phyloP scores from a whole-genome alignment of 2,329 filamentous ascomycete species.

The Sarocladium brachiariae region DNA sequence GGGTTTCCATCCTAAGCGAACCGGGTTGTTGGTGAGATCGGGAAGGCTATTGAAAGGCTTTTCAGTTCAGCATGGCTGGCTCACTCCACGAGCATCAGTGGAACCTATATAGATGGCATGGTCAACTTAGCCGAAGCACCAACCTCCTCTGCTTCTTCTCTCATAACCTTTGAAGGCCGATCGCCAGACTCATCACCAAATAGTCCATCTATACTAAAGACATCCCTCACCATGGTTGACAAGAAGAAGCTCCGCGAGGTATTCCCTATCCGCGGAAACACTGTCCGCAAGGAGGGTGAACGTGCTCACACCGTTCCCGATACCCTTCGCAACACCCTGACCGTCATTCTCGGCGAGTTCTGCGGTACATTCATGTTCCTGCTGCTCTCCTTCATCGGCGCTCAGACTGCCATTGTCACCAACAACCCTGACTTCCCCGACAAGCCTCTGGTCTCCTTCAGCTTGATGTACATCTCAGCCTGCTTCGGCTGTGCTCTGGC shows the following conservation, averaged over 20 bases:
- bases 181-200: too few species aligned
- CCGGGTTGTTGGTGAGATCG: too few species aligned
- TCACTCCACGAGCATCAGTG: too few species aligned
- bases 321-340: slow-evolving; percentile 11
- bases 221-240: background rate
- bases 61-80: too few species aligned
- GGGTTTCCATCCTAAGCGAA: too few species aligned
- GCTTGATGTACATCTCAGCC: slow-evolving; percentile 42
- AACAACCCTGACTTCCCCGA: slow-evolving; percentile 20
- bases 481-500: slow-evolving; percentile 44
- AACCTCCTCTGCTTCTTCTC: too few species aligned
- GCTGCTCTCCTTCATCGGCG: slow-evolving; percentile 34
- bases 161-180: too few species aligned
- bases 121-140: too few species aligned
- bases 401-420: slow-evolving; percentile 29
- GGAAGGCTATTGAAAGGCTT: too few species aligned
- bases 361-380: slow-evolving; percentile 48
- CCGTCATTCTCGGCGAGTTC: slow-evolving; percentile 42
- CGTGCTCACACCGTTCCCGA: slow-evolving; percentile 3
- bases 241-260: background rate
- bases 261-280: slow-evolving; percentile 1
- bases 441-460: slow-evolving; percentile 24
- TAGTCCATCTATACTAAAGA: too few species aligned
- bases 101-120: too few species aligned
- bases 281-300: background rate